Evolutionary conservation across 495 filamentous ascomycete genomes (phyloP).

Genomic region (Friedmanniomyces simplex): DNA sequence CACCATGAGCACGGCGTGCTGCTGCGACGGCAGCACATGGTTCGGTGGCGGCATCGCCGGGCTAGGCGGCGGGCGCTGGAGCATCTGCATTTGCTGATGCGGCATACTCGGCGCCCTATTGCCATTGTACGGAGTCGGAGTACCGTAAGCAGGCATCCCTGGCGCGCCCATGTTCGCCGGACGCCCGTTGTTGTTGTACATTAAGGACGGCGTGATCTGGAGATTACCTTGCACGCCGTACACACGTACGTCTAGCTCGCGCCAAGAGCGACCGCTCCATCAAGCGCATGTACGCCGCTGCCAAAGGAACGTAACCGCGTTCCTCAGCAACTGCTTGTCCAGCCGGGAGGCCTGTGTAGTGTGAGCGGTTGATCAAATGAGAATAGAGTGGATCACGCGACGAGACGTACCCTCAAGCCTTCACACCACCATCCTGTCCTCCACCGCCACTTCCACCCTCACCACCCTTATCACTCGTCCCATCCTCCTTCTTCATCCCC

Average conservation of each 20-base stretch:
- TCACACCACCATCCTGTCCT: no score
- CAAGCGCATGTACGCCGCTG: neutral
- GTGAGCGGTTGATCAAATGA: no score
- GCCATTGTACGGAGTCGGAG: neutral
- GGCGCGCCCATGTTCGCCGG: neutral
- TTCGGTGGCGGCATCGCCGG: neutral
- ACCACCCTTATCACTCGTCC: no score
- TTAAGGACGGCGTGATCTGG: neutral
- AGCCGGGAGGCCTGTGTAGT: constrained; percentile 5
- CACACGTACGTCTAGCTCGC: constrained; percentile 4
- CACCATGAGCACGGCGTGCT: neutral
- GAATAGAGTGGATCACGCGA: no score
- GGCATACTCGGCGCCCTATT: neutral
- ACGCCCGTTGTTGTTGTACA: neutral
- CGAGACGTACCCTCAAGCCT: no score
- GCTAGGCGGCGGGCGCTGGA: neutral
- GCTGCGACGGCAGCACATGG: neutral
- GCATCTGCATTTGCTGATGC: neutral
- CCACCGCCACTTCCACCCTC: no score
- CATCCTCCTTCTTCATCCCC: no score
- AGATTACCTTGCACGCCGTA: neutral
- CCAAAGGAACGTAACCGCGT: no score
- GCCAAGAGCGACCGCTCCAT: constrained; percentile 11
- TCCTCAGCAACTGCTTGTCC: constrained; percentile 4
- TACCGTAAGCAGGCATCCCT: no score